Conservation (phyloP, 495 filamentous ascomycete genomes). For the Ascodesmis nigricans region DNA sequence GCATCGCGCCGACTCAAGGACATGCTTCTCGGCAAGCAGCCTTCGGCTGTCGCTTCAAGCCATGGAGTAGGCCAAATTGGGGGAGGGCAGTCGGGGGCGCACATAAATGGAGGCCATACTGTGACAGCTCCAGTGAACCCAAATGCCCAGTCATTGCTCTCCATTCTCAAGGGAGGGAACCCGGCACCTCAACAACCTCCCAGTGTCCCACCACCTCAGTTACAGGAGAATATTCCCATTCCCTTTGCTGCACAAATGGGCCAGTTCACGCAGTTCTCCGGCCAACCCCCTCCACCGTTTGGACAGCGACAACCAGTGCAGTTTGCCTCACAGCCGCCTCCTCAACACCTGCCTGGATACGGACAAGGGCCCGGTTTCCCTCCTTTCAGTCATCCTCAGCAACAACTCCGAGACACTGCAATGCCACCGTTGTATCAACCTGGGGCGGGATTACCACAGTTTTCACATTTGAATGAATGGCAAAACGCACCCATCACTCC, state of each 20-base stretch:
- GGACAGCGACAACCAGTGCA: constrained; percentile 2
- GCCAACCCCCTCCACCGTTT: not conserved
- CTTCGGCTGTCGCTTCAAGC: too few species aligned
- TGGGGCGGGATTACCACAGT: constrained; percentile 9
- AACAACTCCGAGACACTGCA: not conserved
- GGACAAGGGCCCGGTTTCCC: too few species aligned
- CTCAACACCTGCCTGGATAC: too few species aligned
- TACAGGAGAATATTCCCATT: too few species aligned
- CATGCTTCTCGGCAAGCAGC: constrained; percentile 7
- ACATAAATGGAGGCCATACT: constrained; percentile 4
- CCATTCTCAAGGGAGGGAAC: constrained; percentile 10
- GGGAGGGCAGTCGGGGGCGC: constrained; percentile 2
- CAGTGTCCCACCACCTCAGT: not conserved
- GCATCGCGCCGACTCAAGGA: constrained; percentile 12
- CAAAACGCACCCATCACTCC: too few species aligned
- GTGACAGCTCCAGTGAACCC: too few species aligned
- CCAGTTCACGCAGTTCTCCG: not conserved
- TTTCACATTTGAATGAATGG: too few species aligned
- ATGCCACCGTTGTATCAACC: constrained; percentile 6
- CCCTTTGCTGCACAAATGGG: too few species aligned
- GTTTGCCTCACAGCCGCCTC: too few species aligned
- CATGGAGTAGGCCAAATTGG: too few species aligned
- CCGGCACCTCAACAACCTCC: constrained; percentile 1
- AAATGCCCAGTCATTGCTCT: constrained; percentile 16
- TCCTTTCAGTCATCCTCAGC: too few species aligned